A percentile compares a stretch with the other conserved stretches of the same genome.
phyloP scores from a whole-genome alignment of 106 monocot genomes.

The Cymbidium sinense region DNA sequence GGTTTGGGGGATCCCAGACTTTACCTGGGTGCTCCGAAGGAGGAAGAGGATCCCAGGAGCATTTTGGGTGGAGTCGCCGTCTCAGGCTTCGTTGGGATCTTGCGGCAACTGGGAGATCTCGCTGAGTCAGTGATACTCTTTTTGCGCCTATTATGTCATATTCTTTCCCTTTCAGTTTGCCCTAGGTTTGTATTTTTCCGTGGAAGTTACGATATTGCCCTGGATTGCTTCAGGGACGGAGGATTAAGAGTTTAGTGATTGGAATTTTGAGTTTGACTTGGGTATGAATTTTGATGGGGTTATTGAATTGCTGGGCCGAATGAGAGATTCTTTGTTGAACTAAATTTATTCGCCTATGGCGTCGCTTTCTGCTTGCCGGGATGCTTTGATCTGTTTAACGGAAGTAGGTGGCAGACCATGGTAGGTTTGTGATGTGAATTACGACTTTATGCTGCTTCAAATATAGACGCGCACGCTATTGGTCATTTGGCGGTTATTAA shows the following conservation, averaged over 20 bases:
- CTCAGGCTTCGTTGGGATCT: conserved; percentile 43
- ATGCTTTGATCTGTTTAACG: not conserved
- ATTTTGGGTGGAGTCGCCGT: conserved; percentile 37
- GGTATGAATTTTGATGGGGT: not conserved
- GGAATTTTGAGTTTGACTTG: not conserved
- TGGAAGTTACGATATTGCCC: not conserved
- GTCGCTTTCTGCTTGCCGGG: not conserved
- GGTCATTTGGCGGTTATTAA: not conserved
- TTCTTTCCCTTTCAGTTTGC: not conserved
- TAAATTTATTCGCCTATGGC: not conserved
- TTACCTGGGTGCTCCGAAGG: conserved; percentile 19
- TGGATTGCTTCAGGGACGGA: not conserved
- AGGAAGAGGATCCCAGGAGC: conserved; percentile 27
- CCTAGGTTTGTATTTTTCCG: not conserved
- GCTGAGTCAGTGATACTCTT: conserved; percentile 28
- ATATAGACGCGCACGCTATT: not conserved
- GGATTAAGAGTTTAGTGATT: not conserved
- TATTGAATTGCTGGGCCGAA: not conserved
- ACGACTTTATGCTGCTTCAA: not conserved
- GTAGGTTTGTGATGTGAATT: not conserved
- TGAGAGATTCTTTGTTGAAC: not conserved
- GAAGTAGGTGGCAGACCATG: not conserved
- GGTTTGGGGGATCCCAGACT: conserved; percentile 36
- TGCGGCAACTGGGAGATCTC: conserved; percentile 53
- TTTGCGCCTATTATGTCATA: not conserved